These are phyloP conservation scores for Phyllosticta citriasiana DNA, from an alignment of 2,329 filamentous ascomycete species.

Conservation along the genomic window DNA sequence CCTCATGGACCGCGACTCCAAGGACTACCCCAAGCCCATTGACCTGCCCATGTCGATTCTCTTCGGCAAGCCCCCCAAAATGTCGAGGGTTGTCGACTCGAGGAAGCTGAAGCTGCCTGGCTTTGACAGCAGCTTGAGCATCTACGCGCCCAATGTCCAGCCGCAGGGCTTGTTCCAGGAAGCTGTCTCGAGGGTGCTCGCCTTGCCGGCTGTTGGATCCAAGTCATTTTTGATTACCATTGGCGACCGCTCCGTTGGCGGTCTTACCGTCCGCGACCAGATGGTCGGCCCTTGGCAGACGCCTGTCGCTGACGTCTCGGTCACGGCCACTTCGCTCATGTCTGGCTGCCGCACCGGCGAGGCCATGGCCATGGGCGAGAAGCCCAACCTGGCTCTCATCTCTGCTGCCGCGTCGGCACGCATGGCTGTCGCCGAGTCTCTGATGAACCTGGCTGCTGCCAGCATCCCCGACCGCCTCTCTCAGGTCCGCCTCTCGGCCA, in stretches of 20 bases:
- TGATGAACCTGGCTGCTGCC: conserved; percentile 86
- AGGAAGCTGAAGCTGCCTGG: conserved; percentile 55
- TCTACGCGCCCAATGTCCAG: conserved; percentile 50
- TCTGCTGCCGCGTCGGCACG: conserved; percentile 81
- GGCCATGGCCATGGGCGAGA: conserved; percentile 97
- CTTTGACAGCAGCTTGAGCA: conserved; percentile 67
- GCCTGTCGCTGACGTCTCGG: conserved; percentile 86
- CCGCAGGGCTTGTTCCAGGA: conserved; percentile 48
- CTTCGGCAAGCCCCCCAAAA: conserved; percentile 78
- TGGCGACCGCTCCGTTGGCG: conserved; percentile 83
- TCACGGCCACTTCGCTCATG: conserved; percentile 74
- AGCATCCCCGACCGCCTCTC: conserved; percentile 62
- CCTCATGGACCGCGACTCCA: conserved; percentile 70
- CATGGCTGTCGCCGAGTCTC: conserved; percentile 90
- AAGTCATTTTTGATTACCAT: conserved; percentile 98
- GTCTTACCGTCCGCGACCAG: conserved; percentile 79
- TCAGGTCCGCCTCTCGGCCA: conserved; percentile 81
- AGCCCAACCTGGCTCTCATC: conserved; percentile 79
- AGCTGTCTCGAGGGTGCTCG: conserved; percentile 72
- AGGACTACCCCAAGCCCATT: conserved; percentile 66
- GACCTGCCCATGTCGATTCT: conserved; percentile 81
- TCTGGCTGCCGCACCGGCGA: conserved; percentile 69
- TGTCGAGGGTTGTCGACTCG: conserved; percentile 63
- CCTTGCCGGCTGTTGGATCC: conserved; percentile 82
- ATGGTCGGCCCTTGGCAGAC: conserved; percentile 96